These are phyloP conservation scores for Sedum album DNA, from an alignment of 164 flowering plant genomes.

Conservation along the genomic window DNA sequence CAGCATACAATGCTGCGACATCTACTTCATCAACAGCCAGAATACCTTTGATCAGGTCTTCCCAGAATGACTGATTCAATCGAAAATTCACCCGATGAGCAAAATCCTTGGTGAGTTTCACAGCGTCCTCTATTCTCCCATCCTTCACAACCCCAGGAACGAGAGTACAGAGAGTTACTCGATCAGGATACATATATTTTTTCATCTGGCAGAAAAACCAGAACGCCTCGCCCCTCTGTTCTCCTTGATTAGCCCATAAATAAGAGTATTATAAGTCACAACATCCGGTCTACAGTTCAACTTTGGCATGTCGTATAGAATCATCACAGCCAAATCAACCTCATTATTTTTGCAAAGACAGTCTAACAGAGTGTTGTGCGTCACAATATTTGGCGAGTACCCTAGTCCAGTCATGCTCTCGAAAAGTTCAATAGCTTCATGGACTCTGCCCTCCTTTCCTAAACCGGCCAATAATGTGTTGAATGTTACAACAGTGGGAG, in stretches of 20 bases:
- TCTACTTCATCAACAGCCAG: constrained; percentile 42
- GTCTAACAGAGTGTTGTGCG: constrained; percentile 53
- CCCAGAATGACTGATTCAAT: constrained; percentile 42
- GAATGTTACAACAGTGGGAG: constrained; percentile 82
- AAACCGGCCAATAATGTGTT: constrained; percentile 74
- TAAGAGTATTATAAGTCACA: constrained; percentile 71
- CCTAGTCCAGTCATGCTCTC: constrained; percentile 31
- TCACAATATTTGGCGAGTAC: constrained; percentile 45
- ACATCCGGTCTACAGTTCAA: constrained; percentile 60
- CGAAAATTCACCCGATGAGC: constrained; percentile 17
- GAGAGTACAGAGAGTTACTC: constrained; percentile 65
- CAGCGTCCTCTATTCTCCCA: constrained; percentile 49
- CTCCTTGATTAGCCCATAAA: constrained; percentile 57
- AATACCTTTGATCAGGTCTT: constrained; percentile 51
- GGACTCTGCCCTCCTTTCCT: constrained; percentile 58
- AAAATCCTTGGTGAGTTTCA: constrained; percentile 36
- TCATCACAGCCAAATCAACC: constrained; percentile 52
- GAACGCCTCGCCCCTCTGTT: constrained; percentile 51
- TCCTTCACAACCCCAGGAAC: constrained; percentile 60
- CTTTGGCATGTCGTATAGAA: constrained; percentile 46
- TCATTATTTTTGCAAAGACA: constrained; percentile 66
- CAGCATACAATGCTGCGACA: constrained; percentile 42
- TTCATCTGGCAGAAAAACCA: constrained; percentile 87
- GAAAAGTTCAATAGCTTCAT: constrained; percentile 47
- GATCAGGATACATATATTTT: constrained; percentile 52